A percentile compares a stretch with the other conserved stretches of the same genome.
Conservation (phyloP, 371 early-diverging fungal species). For the Rhizopus arrhizus region DNA sequence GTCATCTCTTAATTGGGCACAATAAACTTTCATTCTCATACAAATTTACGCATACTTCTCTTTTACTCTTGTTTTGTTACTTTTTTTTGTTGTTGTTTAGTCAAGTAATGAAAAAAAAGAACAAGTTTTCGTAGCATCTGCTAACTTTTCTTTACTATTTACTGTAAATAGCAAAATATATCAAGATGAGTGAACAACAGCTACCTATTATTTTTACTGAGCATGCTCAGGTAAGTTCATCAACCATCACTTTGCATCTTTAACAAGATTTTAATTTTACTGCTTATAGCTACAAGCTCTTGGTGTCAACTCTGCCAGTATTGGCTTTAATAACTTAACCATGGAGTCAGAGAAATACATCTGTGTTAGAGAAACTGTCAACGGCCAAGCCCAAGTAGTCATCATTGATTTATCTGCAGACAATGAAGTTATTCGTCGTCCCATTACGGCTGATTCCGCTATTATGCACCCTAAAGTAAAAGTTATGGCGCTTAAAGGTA, state of each 20-base stretch:
- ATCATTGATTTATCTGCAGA: constrained; percentile 91
- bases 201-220: constrained; percentile 90
- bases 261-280: neutral
- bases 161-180: neutral
- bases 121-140: too few species aligned
- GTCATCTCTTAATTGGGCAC: too few species aligned
- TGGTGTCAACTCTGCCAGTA: constrained; percentile 89
- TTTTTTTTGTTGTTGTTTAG: too few species aligned
- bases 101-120: too few species aligned
- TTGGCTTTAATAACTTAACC: constrained; percentile 95
- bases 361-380: constrained; percentile 92
- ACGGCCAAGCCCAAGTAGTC: constrained; percentile 86
- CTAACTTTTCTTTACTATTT: too few species aligned
- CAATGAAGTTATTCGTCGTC: constrained; percentile 81
- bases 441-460: constrained; percentile 97
- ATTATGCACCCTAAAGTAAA: constrained; percentile 95
- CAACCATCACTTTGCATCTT: constrained; percentile 1
- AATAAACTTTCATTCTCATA: too few species aligned
- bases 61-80: too few species aligned
- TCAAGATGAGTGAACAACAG: constrained; percentile 63
- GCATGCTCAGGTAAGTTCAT: constrained; percentile 82
- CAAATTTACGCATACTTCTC: too few species aligned
- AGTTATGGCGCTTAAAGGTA: constrained; percentile 95
- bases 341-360: constrained; percentile 97
- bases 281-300: constrained; percentile 81